Evolutionary conservation across 2,329 filamentous ascomycete species (phyloP).

Genomic region (Pseudogymnoascus sp.): DNA sequence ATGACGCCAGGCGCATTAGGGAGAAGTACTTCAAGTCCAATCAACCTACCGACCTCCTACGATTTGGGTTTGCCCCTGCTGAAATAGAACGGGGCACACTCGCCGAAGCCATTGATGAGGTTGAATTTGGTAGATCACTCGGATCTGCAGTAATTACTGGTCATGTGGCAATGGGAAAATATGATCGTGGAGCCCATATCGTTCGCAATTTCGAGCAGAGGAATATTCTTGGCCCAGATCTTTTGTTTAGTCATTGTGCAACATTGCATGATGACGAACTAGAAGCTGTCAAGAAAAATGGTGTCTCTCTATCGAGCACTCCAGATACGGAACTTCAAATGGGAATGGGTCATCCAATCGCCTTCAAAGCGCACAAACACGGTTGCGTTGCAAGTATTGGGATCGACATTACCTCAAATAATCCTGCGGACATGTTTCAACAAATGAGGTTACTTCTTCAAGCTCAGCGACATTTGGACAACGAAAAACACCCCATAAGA

Average conservation of each 20-base stretch:
- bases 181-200: background rate
- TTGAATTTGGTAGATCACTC: background rate
- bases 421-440: background rate
- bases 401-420: conserved; percentile 12
- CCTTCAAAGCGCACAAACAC: conserved; percentile 8
- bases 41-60: background rate
- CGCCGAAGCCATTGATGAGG: background rate
- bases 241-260: background rate
- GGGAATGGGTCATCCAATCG: conserved; percentile 11
- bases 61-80: background rate
- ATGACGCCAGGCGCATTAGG: background rate
- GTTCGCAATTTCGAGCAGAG: background rate
- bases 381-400: conserved; percentile 13
- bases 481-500: background rate
- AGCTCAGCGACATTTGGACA: background rate
- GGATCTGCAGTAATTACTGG: background rate
- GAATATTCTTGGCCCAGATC: background rate
- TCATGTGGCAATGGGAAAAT: background rate
- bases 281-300: background rate
- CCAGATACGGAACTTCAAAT: conserved; percentile 12
- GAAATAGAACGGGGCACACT: background rate
- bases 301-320: background rate
- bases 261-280: background rate
- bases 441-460: background rate
- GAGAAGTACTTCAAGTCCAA: background rate